Base-by-base conservation (phyloP, 148 eudicot species). In the Silene uniflora region DNA sequence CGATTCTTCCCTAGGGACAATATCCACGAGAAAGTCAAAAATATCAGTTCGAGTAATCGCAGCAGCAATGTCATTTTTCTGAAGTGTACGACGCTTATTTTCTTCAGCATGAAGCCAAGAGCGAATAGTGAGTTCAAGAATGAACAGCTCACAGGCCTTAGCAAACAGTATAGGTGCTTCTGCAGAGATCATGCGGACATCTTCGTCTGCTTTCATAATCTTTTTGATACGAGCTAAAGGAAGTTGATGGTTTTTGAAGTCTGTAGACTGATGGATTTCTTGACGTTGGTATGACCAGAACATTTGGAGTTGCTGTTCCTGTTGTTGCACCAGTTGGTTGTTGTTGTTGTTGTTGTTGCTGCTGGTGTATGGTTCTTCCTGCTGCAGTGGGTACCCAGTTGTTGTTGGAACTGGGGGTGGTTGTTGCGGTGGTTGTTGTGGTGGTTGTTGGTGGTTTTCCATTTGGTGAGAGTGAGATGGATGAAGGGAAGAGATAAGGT, bases 121-220 rank as follows among this genome's bases (percentile, higher is more conserved):
- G 0, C 94, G 84, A 10, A 88, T 89, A 0, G 97, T 92, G 72
- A 92, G 92, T 74, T 92, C 97, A 6, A 92, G 86, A 24, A 92
- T 90, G 85, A 92, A 92, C 22, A 92, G 84, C 80, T 92, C 97
- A 79, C 97, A 92, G 7, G 97, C 97, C 78, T 92, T 92, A 19
- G 97, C 91, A 82, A 92, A 92, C 1, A 92, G 77, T 5, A 92
- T 89, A 0, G 97, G 97, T 0, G 97, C 94, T 68, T 92, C 95
- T 7, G 95, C 97, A 2, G 97, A 92, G 74, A 92, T 92, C 97
- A 92, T 92, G 0, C 97, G 89, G 0, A 92, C 97, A 55, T 92
- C 97, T 59, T 92, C 97, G 60, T 91, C 97, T 18, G 97, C 97
- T 17, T 92, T 92, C 97, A 92, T 92, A 83, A 92, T 92, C 76